phyloP scores from a whole-genome alignment of 768 basidiomycete genomes.

The Filobasidium wieringae region DNA sequence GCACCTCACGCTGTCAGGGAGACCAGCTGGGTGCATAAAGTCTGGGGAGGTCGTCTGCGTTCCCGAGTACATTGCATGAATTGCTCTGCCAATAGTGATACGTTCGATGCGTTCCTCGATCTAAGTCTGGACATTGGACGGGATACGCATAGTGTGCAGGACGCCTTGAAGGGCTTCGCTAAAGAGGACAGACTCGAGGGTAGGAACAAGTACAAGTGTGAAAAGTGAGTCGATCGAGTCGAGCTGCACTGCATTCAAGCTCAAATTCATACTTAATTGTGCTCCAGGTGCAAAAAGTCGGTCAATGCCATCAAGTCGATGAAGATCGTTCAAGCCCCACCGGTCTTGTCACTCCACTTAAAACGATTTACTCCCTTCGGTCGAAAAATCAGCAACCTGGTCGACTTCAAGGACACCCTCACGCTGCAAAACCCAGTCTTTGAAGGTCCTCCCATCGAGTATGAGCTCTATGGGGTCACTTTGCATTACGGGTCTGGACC shows the following conservation, averaged over 20 bases:
- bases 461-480: conserved; percentile 81
- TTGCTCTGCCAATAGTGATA: conserved; percentile 83
- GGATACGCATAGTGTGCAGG: conserved; percentile 49
- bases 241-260: background rate
- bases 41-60: conserved; percentile 84
- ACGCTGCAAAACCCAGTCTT: conserved; percentile 72
- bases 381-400: conserved; percentile 63
- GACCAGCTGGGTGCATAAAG: conserved; percentile 84
- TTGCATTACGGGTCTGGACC: conserved; percentile 86
- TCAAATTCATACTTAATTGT: background rate
- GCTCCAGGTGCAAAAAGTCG: conserved; percentile 70
- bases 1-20: conserved; percentile 44
- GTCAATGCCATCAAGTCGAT: conserved; percentile 85
- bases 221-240: conserved; percentile 75
- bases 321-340: conserved; percentile 73
- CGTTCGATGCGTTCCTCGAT: conserved; percentile 88
- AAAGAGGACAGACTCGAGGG: conserved; percentile 73
- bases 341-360: conserved; percentile 79
- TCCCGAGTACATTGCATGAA: conserved; percentile 76
- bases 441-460: conserved; percentile 56
- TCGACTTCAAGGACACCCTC: conserved; percentile 68
- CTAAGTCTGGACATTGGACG: conserved; percentile 76
- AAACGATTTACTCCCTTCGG: conserved; percentile 83
- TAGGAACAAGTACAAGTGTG: conserved; percentile 93
- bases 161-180: conserved; percentile 68